A percentile compares a stretch with the other conserved stretches of the same genome.
Conservation (phyloP, 192 early-diverging fungal species). For the Backusella psychrophila region DNA sequence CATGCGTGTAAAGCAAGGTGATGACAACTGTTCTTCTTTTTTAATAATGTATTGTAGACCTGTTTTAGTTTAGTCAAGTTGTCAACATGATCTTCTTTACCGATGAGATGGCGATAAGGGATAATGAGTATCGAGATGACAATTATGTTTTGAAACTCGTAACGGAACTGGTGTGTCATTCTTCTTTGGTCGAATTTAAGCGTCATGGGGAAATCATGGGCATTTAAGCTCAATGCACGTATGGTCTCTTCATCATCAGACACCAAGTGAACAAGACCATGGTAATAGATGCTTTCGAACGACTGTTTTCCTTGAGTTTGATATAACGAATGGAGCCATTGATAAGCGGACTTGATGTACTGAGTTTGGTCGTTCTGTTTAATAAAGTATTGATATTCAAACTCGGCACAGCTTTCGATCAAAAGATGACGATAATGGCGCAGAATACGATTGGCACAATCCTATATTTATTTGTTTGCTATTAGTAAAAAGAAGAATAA, state of each 20-base stretch:
- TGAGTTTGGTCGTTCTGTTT: constrained; percentile 20
- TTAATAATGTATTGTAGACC: constrained; percentile 33
- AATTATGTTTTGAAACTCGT: constrained; percentile 43
- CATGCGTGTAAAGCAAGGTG: constrained; percentile 19
- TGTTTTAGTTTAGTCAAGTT: constrained; percentile 40
- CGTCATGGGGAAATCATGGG: constrained; percentile 15
- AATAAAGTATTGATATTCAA: constrained; percentile 42
- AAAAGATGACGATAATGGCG: constrained; percentile 34
- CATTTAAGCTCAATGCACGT: background rate
- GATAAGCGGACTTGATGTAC: constrained; percentile 37
- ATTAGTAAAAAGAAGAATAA: background rate
- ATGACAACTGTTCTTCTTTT: constrained; percentile 10
- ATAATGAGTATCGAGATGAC: constrained; percentile 38
- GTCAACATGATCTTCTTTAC: constrained; percentile 33
- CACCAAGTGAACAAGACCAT: constrained; percentile 14
- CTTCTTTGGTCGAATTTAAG: constrained; percentile 39
- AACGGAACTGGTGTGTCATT: constrained; percentile 35
- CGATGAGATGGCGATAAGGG: constrained; percentile 37
- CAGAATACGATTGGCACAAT: constrained; percentile 42
- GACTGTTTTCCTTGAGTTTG: background rate
- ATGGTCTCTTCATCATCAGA: constrained; percentile 8
- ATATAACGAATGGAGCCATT: constrained; percentile 20
- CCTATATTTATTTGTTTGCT: constrained; percentile 1
- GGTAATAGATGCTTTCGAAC: constrained; percentile 10
- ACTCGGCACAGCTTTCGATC: constrained; percentile 38